Base-by-base conservation (phyloP, 2,329 filamentous ascomycete genomes). In the Gliomastix tumulicola region DNA sequence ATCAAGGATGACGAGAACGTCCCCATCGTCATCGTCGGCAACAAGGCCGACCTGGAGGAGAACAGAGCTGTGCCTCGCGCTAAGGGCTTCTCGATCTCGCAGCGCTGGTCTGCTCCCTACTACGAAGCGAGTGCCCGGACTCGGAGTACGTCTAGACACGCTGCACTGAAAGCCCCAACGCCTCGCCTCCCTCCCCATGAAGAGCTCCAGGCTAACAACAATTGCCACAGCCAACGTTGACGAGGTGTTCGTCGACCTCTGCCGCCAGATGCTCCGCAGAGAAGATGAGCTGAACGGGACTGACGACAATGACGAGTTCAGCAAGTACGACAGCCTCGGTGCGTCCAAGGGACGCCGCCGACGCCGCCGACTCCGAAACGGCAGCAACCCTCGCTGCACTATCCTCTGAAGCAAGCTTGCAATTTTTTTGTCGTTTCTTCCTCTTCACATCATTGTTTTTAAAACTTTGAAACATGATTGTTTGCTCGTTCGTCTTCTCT, bases 41-140 rank as follows among this genome's bases (percentile, higher is more conserved):
- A 94, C 69, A 94, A 94, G 62, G 84, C 83, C 41, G 88, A 95
- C 53, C 71, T 95, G 30, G 87, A 92, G 60, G 88, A 94, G 55
- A 84, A 89, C 56, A 79, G 88, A 21, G 76, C 75, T 16, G 84
- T 95, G 8, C 79, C 83, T 11, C 76, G 87, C 35, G 82, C 84
- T 43, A 81, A 81, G 49, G 88, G 86, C 6, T 94, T 94, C 54
- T 75, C 82, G 21, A 75, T 94, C 44, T 88, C 85, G n/a, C 86
- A 92, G 54, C 76, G 75, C 52, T 95, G 88, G 88, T 83, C 82
- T 16, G 85, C 85, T 23, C 88, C 88, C 1, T 95, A 94, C 58
- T 95, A 94, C 54, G 88, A 95, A 64, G 84, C 88, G 23, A 90
- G 84, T 44, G 88, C 88, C 35, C 73, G 88, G 44, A 80, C 85